These are phyloP conservation scores for Dendrobium chrysotoxum DNA, from an alignment of 106 monocot species.

Conservation along the genomic window DNA sequence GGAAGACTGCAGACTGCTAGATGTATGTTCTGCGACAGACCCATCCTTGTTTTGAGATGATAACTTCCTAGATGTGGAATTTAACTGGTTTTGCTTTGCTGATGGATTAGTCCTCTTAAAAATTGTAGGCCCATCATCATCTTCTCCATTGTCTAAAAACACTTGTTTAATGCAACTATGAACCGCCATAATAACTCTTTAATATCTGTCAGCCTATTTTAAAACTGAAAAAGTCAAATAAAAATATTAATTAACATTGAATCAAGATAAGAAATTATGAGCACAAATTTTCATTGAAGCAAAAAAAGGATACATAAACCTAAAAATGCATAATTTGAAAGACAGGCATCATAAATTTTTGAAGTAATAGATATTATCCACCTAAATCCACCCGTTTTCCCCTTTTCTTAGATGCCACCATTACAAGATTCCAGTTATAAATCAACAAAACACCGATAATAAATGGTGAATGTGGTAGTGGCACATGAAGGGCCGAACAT, in stretches of 20 bases:
- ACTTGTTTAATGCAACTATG: slow-evolving; percentile 21
- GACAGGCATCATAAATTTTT: background rate
- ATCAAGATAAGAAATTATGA: background rate
- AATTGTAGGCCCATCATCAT: slow-evolving; percentile 42
- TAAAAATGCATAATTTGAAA: background rate
- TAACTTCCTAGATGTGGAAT: slow-evolving; percentile 24
- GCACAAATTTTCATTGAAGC: background rate
- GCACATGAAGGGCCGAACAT: background rate
- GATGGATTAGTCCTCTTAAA: slow-evolving; percentile 35
- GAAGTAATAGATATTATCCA: background rate
- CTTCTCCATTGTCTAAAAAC: slow-evolving; percentile 25
- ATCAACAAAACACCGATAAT: background rate
- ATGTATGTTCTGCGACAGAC: slow-evolving; percentile 2
- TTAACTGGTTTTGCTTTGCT: slow-evolving; percentile 24
- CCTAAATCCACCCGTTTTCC: background rate
- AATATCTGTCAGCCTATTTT: background rate
- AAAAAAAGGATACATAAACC: background rate
- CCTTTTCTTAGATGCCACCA: background rate
- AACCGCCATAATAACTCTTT: slow-evolving; percentile 23
- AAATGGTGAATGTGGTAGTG: background rate
- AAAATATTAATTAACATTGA: background rate
- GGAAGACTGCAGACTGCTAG: slow-evolving; percentile 8
- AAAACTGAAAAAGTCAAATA: background rate
- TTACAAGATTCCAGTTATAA: background rate
- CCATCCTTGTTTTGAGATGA: slow-evolving; percentile 26